phyloP scores from a whole-genome alignment of 257 asterid species.

The Vinca minor region DNA sequence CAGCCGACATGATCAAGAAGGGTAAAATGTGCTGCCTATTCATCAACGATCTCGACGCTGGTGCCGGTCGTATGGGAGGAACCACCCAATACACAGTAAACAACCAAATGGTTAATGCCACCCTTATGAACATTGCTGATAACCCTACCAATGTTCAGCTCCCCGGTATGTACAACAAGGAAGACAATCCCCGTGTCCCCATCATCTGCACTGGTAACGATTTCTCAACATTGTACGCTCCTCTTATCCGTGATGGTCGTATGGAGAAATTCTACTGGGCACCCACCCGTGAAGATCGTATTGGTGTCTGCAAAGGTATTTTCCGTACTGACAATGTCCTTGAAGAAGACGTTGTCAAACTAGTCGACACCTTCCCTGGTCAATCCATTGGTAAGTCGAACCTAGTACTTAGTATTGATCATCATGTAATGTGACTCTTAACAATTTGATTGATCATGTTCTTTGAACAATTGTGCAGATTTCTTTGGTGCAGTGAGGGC shows the following conservation, averaged over 20 bases:
- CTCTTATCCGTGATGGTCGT: slow-evolving; percentile 90
- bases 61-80: slow-evolving; percentile 85
- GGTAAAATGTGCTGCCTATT: slow-evolving; percentile 81
- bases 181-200: slow-evolving; percentile 80
- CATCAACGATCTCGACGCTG: slow-evolving; percentile 88
- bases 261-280: slow-evolving; percentile 98
- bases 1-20: slow-evolving; percentile 67
- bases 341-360: slow-evolving; percentile 35
- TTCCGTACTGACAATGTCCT: slow-evolving; percentile 57
- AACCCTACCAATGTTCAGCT: slow-evolving; percentile 83
- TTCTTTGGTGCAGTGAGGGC: slow-evolving; percentile 91
- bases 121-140: slow-evolving; percentile 92
- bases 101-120: slow-evolving; percentile 92
- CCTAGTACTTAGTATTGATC: no score
- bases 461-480: no score
- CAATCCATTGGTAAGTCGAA: slow-evolving; percentile 79
- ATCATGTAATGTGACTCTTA: no score
- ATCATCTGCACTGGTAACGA: slow-evolving; percentile 77
- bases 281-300: slow-evolving; percentile 76
- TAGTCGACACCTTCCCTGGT: slow-evolving; percentile 82
- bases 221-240: slow-evolving; percentile 78
- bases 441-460: no score
- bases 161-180: slow-evolving; percentile 94
- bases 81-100: slow-evolving; percentile 87
- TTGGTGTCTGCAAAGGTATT: slow-evolving; percentile 74